Base-by-base conservation (phyloP, 1,284 basidiomycete genomes). In the Coniferiporia weirii region DNA sequence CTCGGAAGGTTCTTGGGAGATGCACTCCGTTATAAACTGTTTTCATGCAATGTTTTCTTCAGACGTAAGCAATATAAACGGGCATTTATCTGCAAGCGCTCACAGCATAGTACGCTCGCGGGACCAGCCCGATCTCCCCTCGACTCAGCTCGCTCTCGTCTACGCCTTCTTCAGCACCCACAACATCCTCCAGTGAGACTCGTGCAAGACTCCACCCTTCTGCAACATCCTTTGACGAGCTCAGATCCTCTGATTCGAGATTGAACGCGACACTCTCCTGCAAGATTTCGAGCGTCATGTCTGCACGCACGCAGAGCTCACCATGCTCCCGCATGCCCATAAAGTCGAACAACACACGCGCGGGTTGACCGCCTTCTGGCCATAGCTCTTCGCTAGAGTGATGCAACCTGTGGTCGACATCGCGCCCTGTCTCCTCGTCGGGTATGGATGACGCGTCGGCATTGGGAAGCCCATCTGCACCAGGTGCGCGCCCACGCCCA, bases 71-170 rank as follows among this genome's bases (percentile, higher is more conserved):
- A 54, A 43, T 45, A 36, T 52, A 56, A 38, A 45, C 27, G 27
- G 27, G 5, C 27, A 27, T 27, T 27, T 27, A 27, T 27, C 27
- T 27, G 27, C 27, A 27, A n/a, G 34, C 22, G 74, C 80, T 64
- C 68, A 89, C 89, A 51, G 83, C 84, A 68, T 90, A 91, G 70
- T 89, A 91, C 6, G 81, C 75, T 48, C 77, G 76, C 43, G 90
- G 90, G 36, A 91, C 66, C 59, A 91, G 70, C 0, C 89, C 89
- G 53, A 88, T 72, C 67, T 85, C 82, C 7, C 20, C 56, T 13
- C 44, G 34, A 17, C 76, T 75, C 64, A 48, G 15, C 15, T 22
- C 46, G 12, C 79, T 81, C 2, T 36, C 52, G 10, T 46, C 38
- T 19, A 76, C 76, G 63, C 51, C 49, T 17, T 38, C 45, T 10